phyloP scores from a whole-genome alignment of 2,329 filamentous ascomycete species.

The Botrytis elliptica region DNA sequence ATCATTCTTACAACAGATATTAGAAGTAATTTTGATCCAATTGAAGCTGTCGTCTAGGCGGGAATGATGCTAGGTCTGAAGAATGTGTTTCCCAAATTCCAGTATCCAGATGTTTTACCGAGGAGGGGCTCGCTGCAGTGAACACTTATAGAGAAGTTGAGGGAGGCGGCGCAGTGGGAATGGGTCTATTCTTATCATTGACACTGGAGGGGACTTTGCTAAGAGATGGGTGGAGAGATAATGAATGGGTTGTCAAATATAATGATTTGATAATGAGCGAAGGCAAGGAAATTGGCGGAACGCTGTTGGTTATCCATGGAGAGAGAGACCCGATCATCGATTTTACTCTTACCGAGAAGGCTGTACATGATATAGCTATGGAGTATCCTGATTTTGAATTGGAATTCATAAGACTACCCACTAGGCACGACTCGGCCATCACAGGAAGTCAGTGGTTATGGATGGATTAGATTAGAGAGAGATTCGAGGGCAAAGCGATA shows the following conservation, averaged over 20 bases:
- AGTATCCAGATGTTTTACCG: neutral
- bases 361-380: neutral
- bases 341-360: neutral
- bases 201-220: neutral
- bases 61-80: neutral
- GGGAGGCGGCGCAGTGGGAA: neutral
- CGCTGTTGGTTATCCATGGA: neutral
- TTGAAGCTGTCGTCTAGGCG: neutral
- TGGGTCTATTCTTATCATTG: neutral
- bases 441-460: neutral
- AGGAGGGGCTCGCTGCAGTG: neutral
- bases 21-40: neutral
- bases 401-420: neutral
- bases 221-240: neutral
- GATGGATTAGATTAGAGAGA: neutral
- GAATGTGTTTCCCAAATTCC: neutral
- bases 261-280: neutral
- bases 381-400: neutral
- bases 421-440: neutral
- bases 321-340: neutral
- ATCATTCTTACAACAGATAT: constrained; percentile 9
- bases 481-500: neutral
- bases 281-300: neutral
- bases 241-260: neutral
- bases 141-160: neutral